Evolutionary conservation across 345 rosid genomes (phyloP), one percentile per base, ranked within the genome.

Genomic region (Cardamine resedifolia): DNA sequence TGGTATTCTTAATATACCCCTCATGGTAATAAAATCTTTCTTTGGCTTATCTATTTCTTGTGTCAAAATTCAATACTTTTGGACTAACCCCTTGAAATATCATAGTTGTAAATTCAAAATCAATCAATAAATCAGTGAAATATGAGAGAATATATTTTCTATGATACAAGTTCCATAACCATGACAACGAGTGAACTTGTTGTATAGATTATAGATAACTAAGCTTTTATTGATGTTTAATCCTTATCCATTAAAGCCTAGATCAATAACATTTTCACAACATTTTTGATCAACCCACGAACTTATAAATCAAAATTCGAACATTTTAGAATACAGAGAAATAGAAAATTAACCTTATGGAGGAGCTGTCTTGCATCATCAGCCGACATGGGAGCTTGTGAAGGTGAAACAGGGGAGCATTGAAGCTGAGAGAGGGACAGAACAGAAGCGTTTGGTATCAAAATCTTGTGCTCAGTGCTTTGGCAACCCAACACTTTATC

Each of bases 391-490:
- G 99, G 96, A 68, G 72, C 23, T 51, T 86, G 94, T 19, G 87
- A 64, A 26, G 86, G 85, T 26, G 99, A 85, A 50, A 87, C 74
- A 64, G 90, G 86, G 24, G 92, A 78, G 64, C 87, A 84, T 0
- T 85, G 72, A 34, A 77, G 92, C 75, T 84, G 80, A 1, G 96
- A 64, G 55, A 95, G 97, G 11, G 97, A 91, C 11, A 95, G 75
- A 43, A 90, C 90, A 14, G 96, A 84, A 20, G 84, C 51, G 21
- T 70, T 81, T 16, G 96, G 99, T 27, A 95, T 95, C n/a, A 95
- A 81, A 70, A 90, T 90, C 82, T 84, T 95, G 62, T 90, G 96
- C 71, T 95, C 97, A 11, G 93, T 88, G 79, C 82, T 70, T 64
- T 62, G 72, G 43, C 73, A 61, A 0, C 97, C 97, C 69, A 88